Evolutionary conservation across 2,329 filamentous ascomycete species (phyloP).

Genomic region (Penicillium hesseltinei): DNA sequence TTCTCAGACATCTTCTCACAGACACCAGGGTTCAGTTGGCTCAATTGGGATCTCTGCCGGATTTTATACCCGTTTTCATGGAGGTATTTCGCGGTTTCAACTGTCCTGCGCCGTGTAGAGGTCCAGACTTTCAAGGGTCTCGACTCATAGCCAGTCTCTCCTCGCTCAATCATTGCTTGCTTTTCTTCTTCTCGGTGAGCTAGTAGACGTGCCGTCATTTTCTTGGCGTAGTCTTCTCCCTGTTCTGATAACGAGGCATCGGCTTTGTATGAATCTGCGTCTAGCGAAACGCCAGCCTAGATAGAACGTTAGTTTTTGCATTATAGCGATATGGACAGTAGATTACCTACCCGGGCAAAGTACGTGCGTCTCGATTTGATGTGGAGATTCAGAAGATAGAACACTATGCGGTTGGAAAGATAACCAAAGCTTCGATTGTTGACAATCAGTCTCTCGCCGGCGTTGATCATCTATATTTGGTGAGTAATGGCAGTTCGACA

Average conservation of each 20-base stretch:
- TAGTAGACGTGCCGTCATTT: slow-evolving; percentile 81
- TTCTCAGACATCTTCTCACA: slow-evolving; percentile 90
- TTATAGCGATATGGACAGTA: not conserved
- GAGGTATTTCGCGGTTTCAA: slow-evolving; percentile 85
- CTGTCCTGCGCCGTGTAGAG: slow-evolving; percentile 82
- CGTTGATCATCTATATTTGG: slow-evolving; percentile 77
- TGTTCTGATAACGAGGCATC: slow-evolving; percentile 81
- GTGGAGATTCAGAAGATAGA: slow-evolving; percentile 95
- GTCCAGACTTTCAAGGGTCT: slow-evolving; percentile 92
- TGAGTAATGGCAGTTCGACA: slow-evolving; percentile 13
- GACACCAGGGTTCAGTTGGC: slow-evolving; percentile 92
- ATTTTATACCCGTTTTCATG: slow-evolving; percentile 78
- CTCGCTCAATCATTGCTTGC: slow-evolving; percentile 64
- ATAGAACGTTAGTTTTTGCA: slow-evolving; percentile 16
- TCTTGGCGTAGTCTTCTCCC: slow-evolving; percentile 75
- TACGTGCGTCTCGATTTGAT: slow-evolving; percentile 94
- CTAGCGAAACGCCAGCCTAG: slow-evolving; percentile 73
- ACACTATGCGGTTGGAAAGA: slow-evolving; percentile 93
- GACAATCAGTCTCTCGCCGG: slow-evolving; percentile 86
- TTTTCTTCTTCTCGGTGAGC: slow-evolving; percentile 81
- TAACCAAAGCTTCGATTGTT: slow-evolving; percentile 98
- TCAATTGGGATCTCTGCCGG: slow-evolving; percentile 91
- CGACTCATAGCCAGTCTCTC: slow-evolving; percentile 65
- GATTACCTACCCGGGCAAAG: slow-evolving; percentile 66
- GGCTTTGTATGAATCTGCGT: slow-evolving; percentile 87